These are phyloP conservation scores for Amanita polypyramis DNA, from an alignment of 768 basidiomycete genomes.

Conservation along the genomic window DNA sequence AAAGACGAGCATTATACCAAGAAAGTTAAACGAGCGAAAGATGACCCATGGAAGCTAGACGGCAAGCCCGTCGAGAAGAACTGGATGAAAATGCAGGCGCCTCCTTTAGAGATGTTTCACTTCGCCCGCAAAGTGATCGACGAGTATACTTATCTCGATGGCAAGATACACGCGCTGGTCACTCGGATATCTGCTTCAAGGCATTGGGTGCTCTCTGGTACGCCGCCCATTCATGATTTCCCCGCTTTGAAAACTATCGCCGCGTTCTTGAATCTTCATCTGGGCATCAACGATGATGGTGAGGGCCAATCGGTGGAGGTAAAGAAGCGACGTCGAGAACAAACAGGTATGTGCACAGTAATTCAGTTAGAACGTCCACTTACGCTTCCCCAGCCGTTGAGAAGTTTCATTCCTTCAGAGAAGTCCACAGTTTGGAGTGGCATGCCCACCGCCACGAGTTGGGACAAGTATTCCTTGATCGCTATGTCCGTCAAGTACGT, in stretches of 20 bases:
- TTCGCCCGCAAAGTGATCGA: conserved; percentile 85
- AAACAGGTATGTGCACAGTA: conserved; percentile 48
- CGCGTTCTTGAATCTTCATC: conserved; percentile 79
- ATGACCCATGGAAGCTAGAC: conserved; percentile 72
- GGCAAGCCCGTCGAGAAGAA: conserved; percentile 52
- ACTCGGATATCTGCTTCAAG: conserved; percentile 68
- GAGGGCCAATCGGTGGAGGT: conserved; percentile 68
- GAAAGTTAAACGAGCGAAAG: conserved; percentile 53
- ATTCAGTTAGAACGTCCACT: background rate
- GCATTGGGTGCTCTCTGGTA: conserved; percentile 95
- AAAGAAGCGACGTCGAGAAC: conserved; percentile 74
- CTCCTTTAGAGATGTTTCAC: conserved; percentile 88
- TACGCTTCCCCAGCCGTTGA: conserved; percentile 52
- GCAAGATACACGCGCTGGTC: conserved; percentile 68
- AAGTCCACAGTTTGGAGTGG: conserved; percentile 88
- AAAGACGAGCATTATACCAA: conserved; percentile 32
- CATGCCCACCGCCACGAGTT: conserved; percentile 77
- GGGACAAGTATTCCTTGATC: conserved; percentile 75
- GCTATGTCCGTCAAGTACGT: conserved; percentile 75
- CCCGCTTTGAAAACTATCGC: conserved; percentile 85
- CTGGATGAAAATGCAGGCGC: conserved; percentile 71
- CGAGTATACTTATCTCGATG: conserved; percentile 89
- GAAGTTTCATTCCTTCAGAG: conserved; percentile 93
- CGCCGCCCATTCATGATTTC: conserved; percentile 89
- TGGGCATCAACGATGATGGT: conserved; percentile 84